These are phyloP conservation scores for Penstemon newberryi DNA, from an alignment of 257 asterid species.

Conservation along the genomic window DNA sequence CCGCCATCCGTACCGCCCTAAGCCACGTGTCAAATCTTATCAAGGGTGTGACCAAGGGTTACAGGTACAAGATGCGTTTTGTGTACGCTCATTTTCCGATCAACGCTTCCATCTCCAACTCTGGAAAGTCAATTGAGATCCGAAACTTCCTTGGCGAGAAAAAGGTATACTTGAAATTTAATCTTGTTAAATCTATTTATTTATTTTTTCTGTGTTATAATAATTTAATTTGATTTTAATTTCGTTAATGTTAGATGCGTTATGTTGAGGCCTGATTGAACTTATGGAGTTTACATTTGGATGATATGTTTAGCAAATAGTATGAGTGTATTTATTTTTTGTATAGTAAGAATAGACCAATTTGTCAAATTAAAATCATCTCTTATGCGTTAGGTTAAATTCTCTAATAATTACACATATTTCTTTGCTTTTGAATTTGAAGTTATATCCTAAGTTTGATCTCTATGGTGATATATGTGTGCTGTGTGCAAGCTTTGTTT, in stretches of 20 bases:
- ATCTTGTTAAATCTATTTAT: background rate
- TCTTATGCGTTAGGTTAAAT: too few species aligned
- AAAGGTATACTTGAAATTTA: conserved; percentile 40
- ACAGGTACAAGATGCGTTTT: conserved; percentile 80
- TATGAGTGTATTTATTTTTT: too few species aligned
- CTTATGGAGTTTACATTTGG: background rate
- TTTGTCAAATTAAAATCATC: too few species aligned
- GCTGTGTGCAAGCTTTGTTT: too few species aligned
- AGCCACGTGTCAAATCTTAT: conserved; percentile 54
- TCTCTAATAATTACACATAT: too few species aligned
- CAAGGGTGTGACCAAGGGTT: conserved; percentile 62
- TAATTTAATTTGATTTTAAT: background rate
- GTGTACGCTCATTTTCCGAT: conserved; percentile 87
- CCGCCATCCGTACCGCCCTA: conserved; percentile 65
- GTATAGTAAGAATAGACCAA: too few species aligned
- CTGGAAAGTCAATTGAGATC: conserved; percentile 65
- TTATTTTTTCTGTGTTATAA: background rate
- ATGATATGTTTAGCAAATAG: too few species aligned
- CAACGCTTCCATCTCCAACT: conserved; percentile 58
- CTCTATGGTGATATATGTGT: too few species aligned
- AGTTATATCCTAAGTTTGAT: too few species aligned
- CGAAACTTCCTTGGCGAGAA: conserved; percentile 85
- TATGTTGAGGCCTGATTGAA: background rate
- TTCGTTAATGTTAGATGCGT: too few species aligned
- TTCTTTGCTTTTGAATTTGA: too few species aligned